These are phyloP conservation scores for Pichia sp. DNA, from an alignment of 1,139 yeast genomes.

Conservation along the genomic window DNA sequence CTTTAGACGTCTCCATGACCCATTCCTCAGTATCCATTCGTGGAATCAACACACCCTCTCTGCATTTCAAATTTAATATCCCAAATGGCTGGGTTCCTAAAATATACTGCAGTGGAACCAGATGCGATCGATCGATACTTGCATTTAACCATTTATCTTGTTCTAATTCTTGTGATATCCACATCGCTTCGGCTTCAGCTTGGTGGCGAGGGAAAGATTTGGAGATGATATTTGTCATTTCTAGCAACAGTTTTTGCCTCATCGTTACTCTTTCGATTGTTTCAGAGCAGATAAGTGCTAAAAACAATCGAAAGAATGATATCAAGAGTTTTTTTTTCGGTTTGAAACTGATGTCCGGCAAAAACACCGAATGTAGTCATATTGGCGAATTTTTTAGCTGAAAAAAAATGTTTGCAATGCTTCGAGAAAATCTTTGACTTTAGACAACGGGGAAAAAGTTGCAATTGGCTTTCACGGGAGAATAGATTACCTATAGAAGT, in stretches of 20 bases:
- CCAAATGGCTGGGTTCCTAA: constrained; percentile 88
- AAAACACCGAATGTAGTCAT: too few species aligned
- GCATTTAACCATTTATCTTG: constrained; percentile 24
- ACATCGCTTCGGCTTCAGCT: constrained; percentile 38
- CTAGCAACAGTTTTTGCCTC: background rate
- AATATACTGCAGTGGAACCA: constrained; percentile 74
- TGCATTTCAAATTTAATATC: constrained; percentile 47
- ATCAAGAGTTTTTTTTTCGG: too few species aligned
- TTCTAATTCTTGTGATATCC: constrained; percentile 39
- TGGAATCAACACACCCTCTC: constrained; percentile 70
- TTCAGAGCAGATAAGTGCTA: too few species aligned
- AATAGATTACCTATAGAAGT: background rate
- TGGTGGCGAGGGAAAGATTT: constrained; percentile 17
- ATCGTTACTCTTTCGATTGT: background rate
- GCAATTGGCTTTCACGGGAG: too few species aligned
- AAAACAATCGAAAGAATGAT: too few species aligned
- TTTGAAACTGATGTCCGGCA: too few species aligned
- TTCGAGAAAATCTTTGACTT: too few species aligned
- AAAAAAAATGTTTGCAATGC: too few species aligned
- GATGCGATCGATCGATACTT: constrained; percentile 32
- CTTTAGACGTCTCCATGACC: constrained; percentile 39
- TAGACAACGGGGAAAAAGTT: too few species aligned
- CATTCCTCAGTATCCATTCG: constrained; percentile 97
- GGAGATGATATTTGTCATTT: constrained; percentile 1
- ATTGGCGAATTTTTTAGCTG: too few species aligned